Evolutionary conservation across 768 basidiomycete species (phyloP), one percentile per base, ranked within the genome.

Genomic region (Xerocomellus dryophilus): DNA sequence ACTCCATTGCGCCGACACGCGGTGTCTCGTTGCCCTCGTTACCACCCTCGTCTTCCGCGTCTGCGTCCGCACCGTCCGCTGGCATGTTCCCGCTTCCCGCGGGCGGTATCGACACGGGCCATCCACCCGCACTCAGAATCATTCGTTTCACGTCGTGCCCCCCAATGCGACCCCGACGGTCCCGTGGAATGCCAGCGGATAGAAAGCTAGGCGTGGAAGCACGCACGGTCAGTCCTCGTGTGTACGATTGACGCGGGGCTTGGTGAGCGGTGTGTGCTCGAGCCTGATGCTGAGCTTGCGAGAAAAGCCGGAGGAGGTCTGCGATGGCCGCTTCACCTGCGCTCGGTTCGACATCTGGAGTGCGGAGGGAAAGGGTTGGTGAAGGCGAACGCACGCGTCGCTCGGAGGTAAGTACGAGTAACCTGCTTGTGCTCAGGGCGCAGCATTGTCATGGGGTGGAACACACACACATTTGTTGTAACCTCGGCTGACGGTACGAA

Each of bases 121-220:
- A 62, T 27, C 69, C 64, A 3, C 63, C 67, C 6, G 69, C 69
- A 15, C 50, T 61, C n/a, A 68, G 49, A 25, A 73, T 64, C 61
- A 71, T 61, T 43, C 53, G 56, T 43, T 60, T 67, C 53, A 67
- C 43, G 25, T 70, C 70, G 9, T 58, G 54, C 12, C 69, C 74
- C 18, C 83, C 87, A 53, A 92, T 84, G 20, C 90, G 80, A 11
- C 90, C 90, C 34, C 90, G 77, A 21, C 90, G 76, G 66, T 93
- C 91, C 47, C 90, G 79, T 21, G 91, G 90, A 11, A 81, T 72
- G 7, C 84, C 86, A 3, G 82, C 86, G 6, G 85, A 84, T 23
- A 90, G 73, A 73, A 92, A 91, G 42, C 81, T 86, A 0, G 85
- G 84, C 0, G 85, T 60, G 52, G 66, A 47, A 20, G 71, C 57